Base-by-base conservation (phyloP, 2,329 filamentous ascomycete species). In the Triangularia setosa region DNA sequence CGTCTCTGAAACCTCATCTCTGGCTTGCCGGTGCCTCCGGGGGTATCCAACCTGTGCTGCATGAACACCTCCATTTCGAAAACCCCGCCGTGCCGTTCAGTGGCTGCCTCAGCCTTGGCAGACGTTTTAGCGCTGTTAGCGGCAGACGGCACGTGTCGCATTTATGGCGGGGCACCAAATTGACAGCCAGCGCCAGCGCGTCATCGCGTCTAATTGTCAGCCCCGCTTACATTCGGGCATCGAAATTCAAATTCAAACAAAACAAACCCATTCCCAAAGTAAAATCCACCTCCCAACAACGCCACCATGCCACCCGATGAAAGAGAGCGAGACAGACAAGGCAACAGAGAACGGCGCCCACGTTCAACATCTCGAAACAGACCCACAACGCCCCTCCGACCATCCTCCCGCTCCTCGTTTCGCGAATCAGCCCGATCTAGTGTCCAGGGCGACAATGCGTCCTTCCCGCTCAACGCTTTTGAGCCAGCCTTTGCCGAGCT, bases 401-500 rank as follows among this genome's bases (percentile, higher is more conserved):
- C 94, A 16, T 92, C 91, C 21, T 97, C 94, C 3, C 90, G 94
- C 60, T 93, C 91, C 18, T 97, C 93, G 12, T 87, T 97, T 68
- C 91, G 92, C 73, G 91, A 93, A 65, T 91, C 89, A 56, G 86
- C 87, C 62, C 84, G 85, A 59, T 84, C 83, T 61, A 79, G 80
- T 68, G 77, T 79, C 75, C 73, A 84, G 69, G 80, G 82, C 35
- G 82, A 84, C 55, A 79, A 82, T 3, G 78, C 69, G 35, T 28
- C 84, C 3, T 87, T 89, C 65, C 92, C 93, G 0, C 86, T 98
- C 66, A 92, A 94, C 70, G 79, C 84, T 1, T 88, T 98, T 64
- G 93, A 98, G 75, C 92, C 93, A 0, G 90, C 91, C 14, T 98
- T 99, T 76, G 92, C 92, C 14, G 95, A 99, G 79, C 84, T 99